Evolutionary conservation across 208 protist species (phyloP).

Genomic region (Trypanosoma vivax): DNA sequence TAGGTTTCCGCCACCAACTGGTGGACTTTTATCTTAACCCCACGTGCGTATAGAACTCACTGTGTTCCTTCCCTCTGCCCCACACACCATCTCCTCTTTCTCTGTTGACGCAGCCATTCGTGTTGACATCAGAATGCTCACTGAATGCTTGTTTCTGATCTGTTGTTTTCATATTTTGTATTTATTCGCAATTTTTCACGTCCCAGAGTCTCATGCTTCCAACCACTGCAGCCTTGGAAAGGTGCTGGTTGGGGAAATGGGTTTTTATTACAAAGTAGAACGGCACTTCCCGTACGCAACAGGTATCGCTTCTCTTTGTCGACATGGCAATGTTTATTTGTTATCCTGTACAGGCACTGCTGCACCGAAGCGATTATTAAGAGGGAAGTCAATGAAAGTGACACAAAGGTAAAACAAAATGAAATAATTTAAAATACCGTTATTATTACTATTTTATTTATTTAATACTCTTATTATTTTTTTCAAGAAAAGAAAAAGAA

Average conservation of each 20-base stretch:
- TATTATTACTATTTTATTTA: no score
- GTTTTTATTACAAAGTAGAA: not conserved
- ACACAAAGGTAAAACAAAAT: no score
- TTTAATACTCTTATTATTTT: conserved; percentile 9
- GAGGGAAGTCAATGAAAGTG: no score
- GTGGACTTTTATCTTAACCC: conserved; percentile 75
- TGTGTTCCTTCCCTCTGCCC: conserved; percentile 1
- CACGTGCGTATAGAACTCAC: conserved; percentile 10
- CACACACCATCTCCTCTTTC: not conserved
- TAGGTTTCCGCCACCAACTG: conserved; percentile 73
- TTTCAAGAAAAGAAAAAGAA: not conserved
- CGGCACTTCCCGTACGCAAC: no score
- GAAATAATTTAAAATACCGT: no score
- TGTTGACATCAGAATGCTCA: no score
- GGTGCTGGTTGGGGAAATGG: not conserved
- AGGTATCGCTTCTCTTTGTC: no score
- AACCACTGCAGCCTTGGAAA: not conserved
- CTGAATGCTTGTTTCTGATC: no score
- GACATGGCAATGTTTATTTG: no score
- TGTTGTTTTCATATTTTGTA: not conserved
- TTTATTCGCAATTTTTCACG: not conserved
- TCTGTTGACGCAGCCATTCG: not conserved
- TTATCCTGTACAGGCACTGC: no score
- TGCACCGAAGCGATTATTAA: no score
- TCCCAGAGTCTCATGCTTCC: not conserved